Percentiles rank a stretch among this genome's conserved stretches.
phyloP scores from a whole-genome alignment of 169 alveolate species.

The Plasmodium billcollinsi region DNA sequence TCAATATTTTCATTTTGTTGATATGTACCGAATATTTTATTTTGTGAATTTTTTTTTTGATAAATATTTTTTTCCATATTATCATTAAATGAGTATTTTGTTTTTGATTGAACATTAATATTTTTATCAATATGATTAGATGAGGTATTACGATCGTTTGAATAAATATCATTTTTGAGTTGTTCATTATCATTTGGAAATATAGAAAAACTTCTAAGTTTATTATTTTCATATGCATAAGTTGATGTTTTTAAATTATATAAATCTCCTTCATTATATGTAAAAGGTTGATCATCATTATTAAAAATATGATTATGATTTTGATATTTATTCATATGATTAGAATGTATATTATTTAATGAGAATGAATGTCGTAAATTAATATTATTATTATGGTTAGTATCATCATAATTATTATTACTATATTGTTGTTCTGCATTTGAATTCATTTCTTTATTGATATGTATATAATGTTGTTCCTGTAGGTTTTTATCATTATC shows the following conservation, averaged over 20 bases:
- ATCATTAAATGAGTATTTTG: conserved; percentile 25
- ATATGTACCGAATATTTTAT: conserved; percentile 7
- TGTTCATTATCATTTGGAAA: conserved; percentile 28
- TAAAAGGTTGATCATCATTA: conserved; percentile 6
- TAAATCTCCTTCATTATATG: conserved; percentile 9
- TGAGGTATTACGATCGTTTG: too few relatives aligned
- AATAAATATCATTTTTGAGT: neutral
- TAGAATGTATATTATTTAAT: too few relatives aligned
- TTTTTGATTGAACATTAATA: conserved; percentile 7
- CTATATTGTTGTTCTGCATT: conserved; percentile 5
- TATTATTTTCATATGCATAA: conserved; percentile 20
- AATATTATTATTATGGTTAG: neutral
- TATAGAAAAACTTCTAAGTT: conserved; percentile 22
- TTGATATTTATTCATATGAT: neutral
- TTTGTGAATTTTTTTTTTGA: conserved; percentile 13
- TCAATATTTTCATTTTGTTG: conserved; percentile 8
- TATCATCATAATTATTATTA: neutral
- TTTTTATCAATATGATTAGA: too few relatives aligned
- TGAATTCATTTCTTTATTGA: neutral
- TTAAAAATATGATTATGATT: neutral
- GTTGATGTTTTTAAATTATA: conserved; percentile 25
- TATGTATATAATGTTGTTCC: conserved; percentile 3
- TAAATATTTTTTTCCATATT: conserved; percentile 19
- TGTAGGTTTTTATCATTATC: neutral
- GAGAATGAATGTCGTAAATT: neutral